These are phyloP conservation scores for Aureobasidium musti DNA, from an alignment of 2,329 filamentous ascomycete genomes.

Conservation along the genomic window DNA sequence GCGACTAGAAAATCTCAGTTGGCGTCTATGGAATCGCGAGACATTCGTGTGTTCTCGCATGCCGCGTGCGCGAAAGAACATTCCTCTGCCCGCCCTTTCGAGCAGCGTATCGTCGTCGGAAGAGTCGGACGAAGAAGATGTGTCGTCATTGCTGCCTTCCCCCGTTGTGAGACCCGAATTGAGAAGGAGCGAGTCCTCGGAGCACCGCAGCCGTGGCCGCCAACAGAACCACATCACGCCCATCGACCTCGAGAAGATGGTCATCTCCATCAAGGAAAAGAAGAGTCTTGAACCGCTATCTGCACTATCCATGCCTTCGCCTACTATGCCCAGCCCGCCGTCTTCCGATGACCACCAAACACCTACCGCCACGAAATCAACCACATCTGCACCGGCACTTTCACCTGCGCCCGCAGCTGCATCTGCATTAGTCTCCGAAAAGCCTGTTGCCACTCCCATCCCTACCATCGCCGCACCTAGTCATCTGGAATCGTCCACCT, in stretches of 20 bases:
- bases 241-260: conserved; percentile 89
- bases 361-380: conserved; percentile 29
- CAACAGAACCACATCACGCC: conserved; percentile 86
- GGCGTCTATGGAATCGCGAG: conserved; percentile 93
- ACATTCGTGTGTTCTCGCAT: conserved; percentile 43
- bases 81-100: conserved; percentile 49
- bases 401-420: conserved; percentile 29
- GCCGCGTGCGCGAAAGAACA: conserved; percentile 35
- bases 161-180: conserved; percentile 59
- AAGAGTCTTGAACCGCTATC: conserved; percentile 64
- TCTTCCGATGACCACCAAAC: conserved; percentile 19
- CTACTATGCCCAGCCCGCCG: background rate
- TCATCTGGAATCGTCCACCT: conserved; percentile 61
- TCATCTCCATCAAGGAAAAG: conserved; percentile 86
- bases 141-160: conserved; percentile 52
- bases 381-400: conserved; percentile 34
- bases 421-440: background rate
- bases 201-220: conserved; percentile 67
- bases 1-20: conserved; percentile 90
- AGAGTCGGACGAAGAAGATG: conserved; percentile 47
- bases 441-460: conserved; percentile 34
- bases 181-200: conserved; percentile 69
- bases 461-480: conserved; percentile 32
- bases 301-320: conserved; percentile 42
- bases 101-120: conserved; percentile 50